Base-by-base conservation (phyloP, 2,329 filamentous ascomycete species). In the Malbranchea cinnamomea region DNA sequence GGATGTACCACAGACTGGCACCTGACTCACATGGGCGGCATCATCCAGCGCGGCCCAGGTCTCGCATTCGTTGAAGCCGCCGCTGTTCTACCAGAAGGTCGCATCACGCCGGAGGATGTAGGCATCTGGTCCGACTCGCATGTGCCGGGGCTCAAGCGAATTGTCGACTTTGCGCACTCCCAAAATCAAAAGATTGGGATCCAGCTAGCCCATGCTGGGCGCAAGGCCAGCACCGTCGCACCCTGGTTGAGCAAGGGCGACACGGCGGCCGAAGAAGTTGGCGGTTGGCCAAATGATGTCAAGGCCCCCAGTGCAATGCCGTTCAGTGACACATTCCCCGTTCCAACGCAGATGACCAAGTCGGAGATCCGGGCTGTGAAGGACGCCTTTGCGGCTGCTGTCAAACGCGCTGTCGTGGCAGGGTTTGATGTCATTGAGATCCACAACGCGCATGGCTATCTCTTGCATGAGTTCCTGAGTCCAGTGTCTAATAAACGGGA, bases 101-200 rank as follows among this genome's bases (percentile, higher is more conserved):
- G 82, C 34, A 89, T 89, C 58, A 75, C 76, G 2, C 79, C 82
- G 1, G 65, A 85, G 49, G 79, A 85, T 49, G 57, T 61, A 9
- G 82, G 85, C 1, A 58, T 93, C 4, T 93, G 84, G 84, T 65
- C 77, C 38, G 84, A 93, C 51, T 71, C 67, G 22, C 85, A 93
- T 52, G 76, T 85, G 36, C 37, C 39, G 17, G 45, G 46, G 2
- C 22, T 48, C 17, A 33, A 38, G 23, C 38, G 42, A 4, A 40
- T 49, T n/a, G 44, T 47, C 21, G 46, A 50, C 23, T 49, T 48
- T 25, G 44, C 41, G 2, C 47, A 48, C 33, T 39, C 38, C 26
- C 38, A 87, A 52, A 65, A 63, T 45, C 74, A 81, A 45, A 73
- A 76, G 42, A 70, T 78, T 30, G 79, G 67, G 35, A 76, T 87